Base-by-base conservation (phyloP, 2,329 filamentous ascomycete species). In the Xylaria sp. region DNA sequence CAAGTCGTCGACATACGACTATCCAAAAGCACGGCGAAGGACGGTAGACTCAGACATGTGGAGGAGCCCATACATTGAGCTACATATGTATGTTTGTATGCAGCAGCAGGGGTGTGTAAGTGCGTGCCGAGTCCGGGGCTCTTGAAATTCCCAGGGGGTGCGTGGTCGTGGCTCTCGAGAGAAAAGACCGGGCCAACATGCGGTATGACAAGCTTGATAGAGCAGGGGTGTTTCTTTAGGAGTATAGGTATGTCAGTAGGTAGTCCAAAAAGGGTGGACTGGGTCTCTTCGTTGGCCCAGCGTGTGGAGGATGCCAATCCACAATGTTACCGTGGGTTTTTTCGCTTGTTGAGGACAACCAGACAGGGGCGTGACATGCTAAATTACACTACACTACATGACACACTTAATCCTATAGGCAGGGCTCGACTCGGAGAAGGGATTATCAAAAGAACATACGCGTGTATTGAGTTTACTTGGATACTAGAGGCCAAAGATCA, bases 51-150 rank as follows among this genome's bases (percentile, higher is more conserved):
- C 67, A 71, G 72, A 69, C 71, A 72, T 74, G 72, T 74, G 72
- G 73, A 74, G 72, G 73, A 72, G 62, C 66, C 68, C 63, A 68
- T 74, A 73, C 71, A 63, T n/a, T 66, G 60, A 70, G 71, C 69
- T 78, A 76, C 75, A 76, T 77, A 77, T 76, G 74, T 74, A 76
- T 72, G 71, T 73, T 69, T 75, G 72, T 73, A 77, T 77, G 73
- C 77, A 76, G 68, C 65, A 72, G 70, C 75, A 77, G 71, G 77
- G 77, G 74, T 76, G 58, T 51, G 47, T 53, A 51, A 47, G 62
- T 65, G 71, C 69, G 66, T 72, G 65, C 69, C 63, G 61, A 72
- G 71, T 69, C 68, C 71, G 69, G 67, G 71, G 70, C 69, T 67
- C 63, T 68, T 69, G 67, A 67, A 71, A 68, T 71, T 70, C 67